Percentiles rank a stretch among this genome's conserved stretches.
Conservation (phyloP, 2,329 filamentous ascomycete genomes). For the Penicillium polonicum region DNA sequence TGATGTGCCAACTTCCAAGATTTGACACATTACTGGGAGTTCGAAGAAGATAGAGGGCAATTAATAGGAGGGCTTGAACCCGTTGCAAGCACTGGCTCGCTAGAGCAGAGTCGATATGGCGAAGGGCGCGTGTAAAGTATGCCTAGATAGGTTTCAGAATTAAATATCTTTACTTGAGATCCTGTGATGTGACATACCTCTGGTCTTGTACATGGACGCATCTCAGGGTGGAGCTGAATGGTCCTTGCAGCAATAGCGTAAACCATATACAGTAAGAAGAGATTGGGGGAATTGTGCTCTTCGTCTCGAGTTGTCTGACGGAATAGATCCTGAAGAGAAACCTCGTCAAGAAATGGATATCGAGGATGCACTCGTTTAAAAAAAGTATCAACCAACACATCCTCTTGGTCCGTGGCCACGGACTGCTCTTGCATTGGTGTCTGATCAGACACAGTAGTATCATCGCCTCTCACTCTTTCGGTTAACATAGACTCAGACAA, state of each 20-base stretch:
- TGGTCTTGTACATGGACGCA: background rate
- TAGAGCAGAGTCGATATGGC: background rate
- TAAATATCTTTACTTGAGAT: background rate
- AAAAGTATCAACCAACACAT: background rate
- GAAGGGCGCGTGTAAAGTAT: background rate
- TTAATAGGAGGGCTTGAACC: background rate
- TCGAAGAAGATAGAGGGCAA: background rate
- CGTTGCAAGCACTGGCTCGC: background rate
- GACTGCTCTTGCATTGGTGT: background rate
- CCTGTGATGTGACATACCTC: background rate
- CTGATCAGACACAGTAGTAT: background rate
- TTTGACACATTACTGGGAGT: background rate
- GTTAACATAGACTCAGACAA: background rate
- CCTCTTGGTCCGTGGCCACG: background rate
- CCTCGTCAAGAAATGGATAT: background rate
- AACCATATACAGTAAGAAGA: background rate
- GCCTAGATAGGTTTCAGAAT: background rate
- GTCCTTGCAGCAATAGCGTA: constrained; percentile 1
- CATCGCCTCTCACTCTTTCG: background rate
- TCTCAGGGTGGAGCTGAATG: background rate
- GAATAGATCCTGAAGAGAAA: background rate
- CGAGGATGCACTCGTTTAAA: background rate
- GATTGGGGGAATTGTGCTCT: background rate
- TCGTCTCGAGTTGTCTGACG: background rate
- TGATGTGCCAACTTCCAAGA: background rate